Conservation (phyloP, 768 basidiomycete genomes). For the Lentinula sp. region DNA sequence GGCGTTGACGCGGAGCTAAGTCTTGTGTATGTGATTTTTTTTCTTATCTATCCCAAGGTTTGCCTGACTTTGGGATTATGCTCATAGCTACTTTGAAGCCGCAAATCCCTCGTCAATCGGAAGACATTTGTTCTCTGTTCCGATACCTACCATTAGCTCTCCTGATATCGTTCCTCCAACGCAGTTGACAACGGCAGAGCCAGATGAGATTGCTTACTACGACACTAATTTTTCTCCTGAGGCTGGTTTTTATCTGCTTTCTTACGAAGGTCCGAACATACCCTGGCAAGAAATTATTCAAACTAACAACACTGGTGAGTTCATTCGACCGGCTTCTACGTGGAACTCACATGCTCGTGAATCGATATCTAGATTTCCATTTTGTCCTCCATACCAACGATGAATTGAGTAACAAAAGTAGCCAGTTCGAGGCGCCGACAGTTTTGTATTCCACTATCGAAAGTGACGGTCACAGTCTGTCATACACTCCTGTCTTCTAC, state of each 20-base stretch:
- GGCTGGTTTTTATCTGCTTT: constrained; percentile 78
- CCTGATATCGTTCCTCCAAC: constrained; percentile 31
- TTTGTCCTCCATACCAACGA: constrained; percentile 70
- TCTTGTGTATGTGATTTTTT: constrained; percentile 54
- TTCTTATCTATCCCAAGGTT: constrained; percentile 2
- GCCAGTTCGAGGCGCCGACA: constrained; percentile 66
- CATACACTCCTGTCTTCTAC: background rate
- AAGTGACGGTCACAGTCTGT: constrained; percentile 73
- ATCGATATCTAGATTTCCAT: constrained; percentile 40
- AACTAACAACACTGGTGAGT: constrained; percentile 35
- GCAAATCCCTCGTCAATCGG: constrained; percentile 78
- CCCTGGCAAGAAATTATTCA: constrained; percentile 85
- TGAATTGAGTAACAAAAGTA: constrained; percentile 53
- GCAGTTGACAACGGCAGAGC: constrained; percentile 46
- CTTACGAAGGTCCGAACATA: constrained; percentile 73
- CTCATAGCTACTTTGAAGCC: constrained; percentile 77
- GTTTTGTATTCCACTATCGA: constrained; percentile 65
- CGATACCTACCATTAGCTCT: constrained; percentile 49
- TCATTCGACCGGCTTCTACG: background rate
- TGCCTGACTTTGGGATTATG: constrained; percentile 6
- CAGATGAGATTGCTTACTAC: constrained; percentile 41
- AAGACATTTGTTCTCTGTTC: constrained; percentile 77
- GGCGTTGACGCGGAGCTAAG: constrained; percentile 65
- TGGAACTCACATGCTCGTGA: background rate
- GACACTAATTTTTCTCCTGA: constrained; percentile 74